These are phyloP conservation scores for Roridomyces roridus DNA, from an alignment of 768 basidiomycete species.

Conservation along the genomic window DNA sequence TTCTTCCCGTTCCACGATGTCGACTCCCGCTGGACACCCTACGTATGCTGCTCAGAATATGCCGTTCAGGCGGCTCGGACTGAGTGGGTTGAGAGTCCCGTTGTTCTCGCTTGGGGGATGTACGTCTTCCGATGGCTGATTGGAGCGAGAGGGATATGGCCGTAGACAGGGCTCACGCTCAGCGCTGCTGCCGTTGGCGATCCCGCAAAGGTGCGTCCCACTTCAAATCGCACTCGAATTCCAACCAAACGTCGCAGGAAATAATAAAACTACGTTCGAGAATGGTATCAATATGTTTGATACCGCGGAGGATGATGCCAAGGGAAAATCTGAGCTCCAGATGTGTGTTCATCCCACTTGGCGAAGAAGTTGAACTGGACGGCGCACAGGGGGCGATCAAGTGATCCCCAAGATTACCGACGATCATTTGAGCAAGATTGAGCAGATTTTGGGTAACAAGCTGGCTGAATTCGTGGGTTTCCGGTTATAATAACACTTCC, in stretches of 20 bases:
- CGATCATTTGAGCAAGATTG: conserved; percentile 68
- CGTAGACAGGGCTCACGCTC: conserved; percentile 32
- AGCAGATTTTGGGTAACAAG: conserved; percentile 62
- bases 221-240: too few species aligned
- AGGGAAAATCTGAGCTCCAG: conserved; percentile 74
- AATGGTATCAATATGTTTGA: conserved; percentile 81
- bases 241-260: conserved; percentile 59
- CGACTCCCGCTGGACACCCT: neutral
- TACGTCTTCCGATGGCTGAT: too few species aligned
- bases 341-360: conserved; percentile 54
- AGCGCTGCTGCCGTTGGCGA: conserved; percentile 22
- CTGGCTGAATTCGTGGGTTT: conserved; percentile 29
- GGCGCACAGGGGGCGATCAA: conserved; percentile 79
- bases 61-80: conserved; percentile 55
- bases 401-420: conserved; percentile 71
- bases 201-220: conserved; percentile 15
- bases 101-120: conserved; percentile 67
- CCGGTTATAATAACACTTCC: too few species aligned
- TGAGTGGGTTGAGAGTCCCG: conserved; percentile 60
- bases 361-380: too few species aligned
- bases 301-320: conserved; percentile 70
- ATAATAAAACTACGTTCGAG: conserved; percentile 80
- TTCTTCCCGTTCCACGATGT: too few species aligned
- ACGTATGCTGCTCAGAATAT: conserved; percentile 47
- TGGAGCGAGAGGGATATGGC: too few species aligned